Evolutionary conservation across 257 asterid genomes (phyloP).

Genomic region (Solanum bukasovii): DNA sequence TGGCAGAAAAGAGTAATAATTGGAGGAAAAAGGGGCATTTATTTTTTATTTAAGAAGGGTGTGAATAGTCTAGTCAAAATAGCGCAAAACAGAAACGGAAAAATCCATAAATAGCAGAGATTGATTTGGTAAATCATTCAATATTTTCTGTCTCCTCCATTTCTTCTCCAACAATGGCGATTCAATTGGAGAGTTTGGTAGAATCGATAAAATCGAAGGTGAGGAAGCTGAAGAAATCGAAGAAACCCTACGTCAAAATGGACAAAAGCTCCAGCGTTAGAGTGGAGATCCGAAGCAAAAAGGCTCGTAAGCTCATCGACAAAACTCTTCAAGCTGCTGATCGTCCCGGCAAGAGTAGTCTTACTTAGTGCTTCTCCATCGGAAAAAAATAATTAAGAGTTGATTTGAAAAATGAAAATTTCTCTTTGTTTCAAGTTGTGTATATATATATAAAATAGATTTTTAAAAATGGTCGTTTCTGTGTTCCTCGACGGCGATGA

Average conservation of each 20-base stretch:
- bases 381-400: neutral
- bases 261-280: constrained; percentile 77
- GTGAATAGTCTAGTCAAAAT: neutral
- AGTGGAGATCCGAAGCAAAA: constrained; percentile 82
- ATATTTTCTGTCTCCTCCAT: neutral
- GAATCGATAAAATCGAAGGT: constrained; percentile 74
- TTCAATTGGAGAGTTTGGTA: constrained; percentile 49
- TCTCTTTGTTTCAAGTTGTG: neutral
- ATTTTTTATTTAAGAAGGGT: neutral
- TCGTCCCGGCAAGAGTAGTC: constrained; percentile 43
- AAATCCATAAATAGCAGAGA: neutral
- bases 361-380: neutral
- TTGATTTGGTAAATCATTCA: neutral
- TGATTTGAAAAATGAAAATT: neutral
- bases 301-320: constrained; percentile 67
- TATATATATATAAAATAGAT: neutral
- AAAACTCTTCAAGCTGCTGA: constrained; percentile 80
- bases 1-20: neutral
- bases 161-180: neutral
- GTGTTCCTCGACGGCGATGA: neutral
- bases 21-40: neutral
- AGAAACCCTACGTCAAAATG: constrained; percentile 82
- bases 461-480: neutral
- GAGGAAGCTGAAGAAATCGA: constrained; percentile 50
- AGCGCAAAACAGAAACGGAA: neutral